Conservation (phyloP, 2,329 filamentous ascomycete species). For the Coleophoma cylindrospora region DNA sequence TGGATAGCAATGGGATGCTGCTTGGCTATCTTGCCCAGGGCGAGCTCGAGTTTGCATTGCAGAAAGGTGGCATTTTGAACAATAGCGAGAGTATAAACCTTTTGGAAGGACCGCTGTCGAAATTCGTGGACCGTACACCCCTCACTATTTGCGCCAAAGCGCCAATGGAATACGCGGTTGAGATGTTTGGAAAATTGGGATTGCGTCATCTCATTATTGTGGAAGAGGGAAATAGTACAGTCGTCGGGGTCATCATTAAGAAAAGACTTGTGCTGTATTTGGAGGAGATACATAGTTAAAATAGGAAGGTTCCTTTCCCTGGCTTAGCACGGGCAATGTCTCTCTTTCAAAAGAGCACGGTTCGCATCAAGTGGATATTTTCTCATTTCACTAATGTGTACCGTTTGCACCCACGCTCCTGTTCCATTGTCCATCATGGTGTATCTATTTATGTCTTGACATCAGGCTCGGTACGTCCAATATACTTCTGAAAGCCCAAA, state of each 20-base stretch:
- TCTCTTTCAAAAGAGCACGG: no score
- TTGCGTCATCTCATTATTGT: constrained; percentile 47
- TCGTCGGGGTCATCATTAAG: constrained; percentile 52
- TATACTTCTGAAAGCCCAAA: constrained; percentile 88
- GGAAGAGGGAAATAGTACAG: constrained; percentile 42
- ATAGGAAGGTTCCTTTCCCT: no score
- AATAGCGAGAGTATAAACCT: constrained; percentile 27
- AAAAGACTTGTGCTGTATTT: constrained; percentile 50
- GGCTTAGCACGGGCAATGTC: no score
- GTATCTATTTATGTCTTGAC: constrained; percentile 73
- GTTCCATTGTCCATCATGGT: no score
- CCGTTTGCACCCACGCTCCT: no score
- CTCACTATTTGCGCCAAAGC: constrained; percentile 43
- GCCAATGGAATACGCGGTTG: constrained; percentile 53
- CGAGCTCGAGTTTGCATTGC: constrained; percentile 46
- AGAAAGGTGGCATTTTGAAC: constrained; percentile 12
- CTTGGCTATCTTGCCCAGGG: constrained; percentile 50
- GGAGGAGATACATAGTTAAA: constrained; percentile 30
- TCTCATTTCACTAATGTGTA: no score
- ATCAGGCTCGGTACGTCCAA: constrained; percentile 88
- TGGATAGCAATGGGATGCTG: constrained; percentile 39
- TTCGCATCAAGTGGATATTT: no score
- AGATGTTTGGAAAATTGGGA: constrained; percentile 55
- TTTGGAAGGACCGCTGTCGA: constrained; percentile 29
- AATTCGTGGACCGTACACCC: constrained; percentile 49